phyloP scores from a whole-genome alignment of 2,329 filamentous ascomycete genomes.

The Epichloe uncinata region DNA sequence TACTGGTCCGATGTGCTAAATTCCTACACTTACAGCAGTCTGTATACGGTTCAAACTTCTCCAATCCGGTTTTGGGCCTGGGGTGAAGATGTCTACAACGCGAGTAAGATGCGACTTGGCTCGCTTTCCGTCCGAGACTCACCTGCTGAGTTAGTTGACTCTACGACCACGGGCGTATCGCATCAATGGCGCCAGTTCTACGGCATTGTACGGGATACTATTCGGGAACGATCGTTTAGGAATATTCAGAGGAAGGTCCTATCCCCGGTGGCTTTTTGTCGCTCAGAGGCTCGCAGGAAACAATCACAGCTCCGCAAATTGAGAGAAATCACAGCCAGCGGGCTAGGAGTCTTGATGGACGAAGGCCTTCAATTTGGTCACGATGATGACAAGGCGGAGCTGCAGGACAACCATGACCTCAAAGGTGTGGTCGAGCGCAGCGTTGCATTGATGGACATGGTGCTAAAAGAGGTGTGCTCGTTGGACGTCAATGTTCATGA shows the following conservation, averaged over 20 bases:
- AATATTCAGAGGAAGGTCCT: slow-evolving; percentile 61
- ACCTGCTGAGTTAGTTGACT: slow-evolving; percentile 21
- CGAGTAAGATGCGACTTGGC: slow-evolving; percentile 37
- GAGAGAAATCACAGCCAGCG: slow-evolving; percentile 70
- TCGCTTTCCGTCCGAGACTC: slow-evolving; percentile 17
- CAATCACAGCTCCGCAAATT: slow-evolving; percentile 57
- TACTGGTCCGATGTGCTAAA: slow-evolving; percentile 89
- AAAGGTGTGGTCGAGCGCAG: slow-evolving; percentile 69
- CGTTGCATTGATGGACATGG: slow-evolving; percentile 73
- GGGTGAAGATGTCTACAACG: slow-evolving; percentile 54
- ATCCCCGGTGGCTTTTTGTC: slow-evolving; percentile 63
- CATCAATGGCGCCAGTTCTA: slow-evolving; percentile 62
- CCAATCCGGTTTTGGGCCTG: slow-evolving; percentile 63
- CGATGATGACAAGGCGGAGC: slow-evolving; percentile 43
- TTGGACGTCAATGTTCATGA: slow-evolving; percentile 48
- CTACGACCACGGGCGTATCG: slow-evolving; percentile 27
- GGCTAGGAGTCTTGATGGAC: slow-evolving; percentile 75
- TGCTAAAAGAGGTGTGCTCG: slow-evolving; percentile 57
- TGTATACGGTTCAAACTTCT: slow-evolving; percentile 80
- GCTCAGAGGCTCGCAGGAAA: slow-evolving; percentile 63
- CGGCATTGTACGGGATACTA: slow-evolving; percentile 59
- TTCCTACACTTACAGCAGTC: slow-evolving; percentile 61
- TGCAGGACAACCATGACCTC: slow-evolving; percentile 36
- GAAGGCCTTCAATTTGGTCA: slow-evolving; percentile 62
- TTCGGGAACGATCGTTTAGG: slow-evolving; percentile 56